phyloP scores from a whole-genome alignment of 768 basidiomycete genomes.

The Tulasnella sp. region DNA sequence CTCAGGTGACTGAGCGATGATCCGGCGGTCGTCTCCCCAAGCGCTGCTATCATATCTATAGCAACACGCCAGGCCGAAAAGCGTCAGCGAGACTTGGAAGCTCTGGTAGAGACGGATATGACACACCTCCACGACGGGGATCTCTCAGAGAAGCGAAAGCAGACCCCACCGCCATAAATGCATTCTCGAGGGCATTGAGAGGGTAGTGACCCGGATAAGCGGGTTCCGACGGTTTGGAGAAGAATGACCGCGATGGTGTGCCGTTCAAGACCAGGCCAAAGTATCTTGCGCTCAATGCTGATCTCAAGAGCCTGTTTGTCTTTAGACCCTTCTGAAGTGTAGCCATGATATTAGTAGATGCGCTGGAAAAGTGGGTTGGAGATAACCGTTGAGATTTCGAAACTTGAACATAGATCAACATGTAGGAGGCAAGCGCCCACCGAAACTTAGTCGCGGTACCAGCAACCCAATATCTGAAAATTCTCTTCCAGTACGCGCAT shows the following conservation, averaged over 20 bases:
- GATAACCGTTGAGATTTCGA: too few relatives aligned
- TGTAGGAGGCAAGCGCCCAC: too few relatives aligned
- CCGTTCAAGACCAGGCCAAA: not conserved
- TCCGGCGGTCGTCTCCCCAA: constrained; percentile 87
- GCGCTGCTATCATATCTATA: constrained; percentile 86
- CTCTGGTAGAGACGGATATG: not conserved
- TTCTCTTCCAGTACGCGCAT: too few relatives aligned
- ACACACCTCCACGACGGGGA: constrained; percentile 74
- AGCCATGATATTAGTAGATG: too few relatives aligned
- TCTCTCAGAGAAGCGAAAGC: constrained; percentile 71
- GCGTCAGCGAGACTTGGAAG: not conserved
- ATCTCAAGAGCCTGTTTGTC: not conserved
- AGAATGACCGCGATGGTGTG: too few relatives aligned
- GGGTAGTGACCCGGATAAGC: constrained; percentile 74
- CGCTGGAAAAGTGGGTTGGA: too few relatives aligned
- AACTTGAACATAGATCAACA: too few relatives aligned
- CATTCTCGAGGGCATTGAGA: constrained; percentile 70
- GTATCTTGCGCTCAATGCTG: not conserved
- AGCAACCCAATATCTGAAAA: too few relatives aligned
- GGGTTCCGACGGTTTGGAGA: constrained; percentile 23
- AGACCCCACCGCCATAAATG: constrained; percentile 74
- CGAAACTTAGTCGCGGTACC: too few relatives aligned
- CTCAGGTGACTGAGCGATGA: constrained; percentile 63
- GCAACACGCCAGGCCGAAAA: not conserved
- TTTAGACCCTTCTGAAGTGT: not conserved